Evolutionary conservation across 2,329 filamentous ascomycete genomes (phyloP).

Genomic region (Penicillium sp.): DNA sequence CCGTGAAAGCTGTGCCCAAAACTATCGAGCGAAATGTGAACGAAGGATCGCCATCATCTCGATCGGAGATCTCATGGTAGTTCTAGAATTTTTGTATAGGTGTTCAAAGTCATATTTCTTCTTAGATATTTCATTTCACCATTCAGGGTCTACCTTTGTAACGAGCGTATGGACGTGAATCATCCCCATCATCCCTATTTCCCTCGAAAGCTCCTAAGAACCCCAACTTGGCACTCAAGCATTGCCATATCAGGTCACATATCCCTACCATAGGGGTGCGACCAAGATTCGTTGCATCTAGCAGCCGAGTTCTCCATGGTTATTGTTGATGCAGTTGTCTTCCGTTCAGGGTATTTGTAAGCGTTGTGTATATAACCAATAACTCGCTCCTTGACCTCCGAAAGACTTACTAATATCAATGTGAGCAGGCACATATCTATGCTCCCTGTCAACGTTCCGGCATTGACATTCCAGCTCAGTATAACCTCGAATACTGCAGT

Average conservation of each 20-base stretch:
- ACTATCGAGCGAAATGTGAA: slow-evolving; percentile 32
- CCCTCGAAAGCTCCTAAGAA: no score
- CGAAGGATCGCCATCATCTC: slow-evolving; percentile 18
- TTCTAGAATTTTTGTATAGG: not conserved
- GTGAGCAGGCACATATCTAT: slow-evolving; percentile 21
- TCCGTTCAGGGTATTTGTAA: not conserved
- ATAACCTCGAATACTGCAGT: slow-evolving; percentile 24
- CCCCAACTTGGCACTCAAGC: not conserved
- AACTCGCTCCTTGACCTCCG: no score
- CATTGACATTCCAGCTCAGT: slow-evolving; percentile 28
- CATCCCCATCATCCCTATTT: no score
- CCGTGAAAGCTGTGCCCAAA: slow-evolving; percentile 29
- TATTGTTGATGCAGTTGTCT: slow-evolving; percentile 32
- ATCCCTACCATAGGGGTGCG: not conserved
- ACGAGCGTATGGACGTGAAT: not conserved
- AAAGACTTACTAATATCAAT: slow-evolving; percentile 27
- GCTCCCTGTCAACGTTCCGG: slow-evolving; percentile 20
- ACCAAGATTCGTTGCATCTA: slow-evolving; percentile 6
- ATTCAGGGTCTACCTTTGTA: not conserved
- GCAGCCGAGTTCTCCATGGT: slow-evolving; percentile 30
- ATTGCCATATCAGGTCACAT: not conserved
- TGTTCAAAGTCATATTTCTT: not conserved
- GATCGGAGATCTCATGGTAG: not conserved
- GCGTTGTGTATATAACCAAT: not conserved
- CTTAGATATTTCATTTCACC: not conserved